Percentiles rank a stretch among this genome's conserved stretches.
These are phyloP conservation scores for Omphalea diandra DNA, from an alignment of 441 rosid species.

Conservation along the genomic window DNA sequence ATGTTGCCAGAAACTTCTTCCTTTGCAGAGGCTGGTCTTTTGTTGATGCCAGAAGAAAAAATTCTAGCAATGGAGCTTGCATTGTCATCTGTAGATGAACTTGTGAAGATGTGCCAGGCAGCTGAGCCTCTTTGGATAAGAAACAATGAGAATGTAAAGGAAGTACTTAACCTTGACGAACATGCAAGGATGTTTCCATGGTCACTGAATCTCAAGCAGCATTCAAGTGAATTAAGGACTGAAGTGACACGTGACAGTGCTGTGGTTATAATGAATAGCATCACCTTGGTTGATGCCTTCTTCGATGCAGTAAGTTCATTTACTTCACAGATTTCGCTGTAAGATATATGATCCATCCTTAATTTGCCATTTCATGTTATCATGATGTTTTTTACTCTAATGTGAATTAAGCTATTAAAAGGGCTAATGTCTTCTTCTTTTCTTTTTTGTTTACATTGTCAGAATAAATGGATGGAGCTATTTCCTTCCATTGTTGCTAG, in stretches of 20 bases:
- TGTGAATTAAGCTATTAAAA: too few species aligned
- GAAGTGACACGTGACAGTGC: constrained; percentile 72
- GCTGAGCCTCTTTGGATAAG: constrained; percentile 69
- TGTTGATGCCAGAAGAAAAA: constrained; percentile 70
- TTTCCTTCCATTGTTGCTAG: constrained; percentile 88
- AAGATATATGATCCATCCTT: too few species aligned
- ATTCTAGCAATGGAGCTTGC: constrained; percentile 69
- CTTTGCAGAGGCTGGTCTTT: constrained; percentile 34
- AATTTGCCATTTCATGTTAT: too few species aligned
- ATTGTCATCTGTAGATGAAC: constrained; percentile 63
- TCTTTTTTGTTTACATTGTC: background rate
- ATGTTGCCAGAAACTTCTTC: constrained; percentile 41
- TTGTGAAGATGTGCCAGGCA: constrained; percentile 57
- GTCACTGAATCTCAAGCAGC: constrained; percentile 46
- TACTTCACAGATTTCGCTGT: background rate
- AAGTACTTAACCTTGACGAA: constrained; percentile 55
- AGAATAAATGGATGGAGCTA: constrained; percentile 91
- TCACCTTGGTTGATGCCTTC: constrained; percentile 75
- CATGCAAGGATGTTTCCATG: constrained; percentile 62
- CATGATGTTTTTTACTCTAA: too few species aligned
- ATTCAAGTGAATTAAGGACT: constrained; percentile 38
- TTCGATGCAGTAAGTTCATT: constrained; percentile 63
- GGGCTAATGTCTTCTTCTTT: background rate
- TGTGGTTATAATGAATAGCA: constrained; percentile 87
- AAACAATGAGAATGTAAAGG: constrained; percentile 41